These are phyloP conservation scores for Tephrocybe sp. DNA, from an alignment of 768 basidiomycete species.

Conservation along the genomic window DNA sequence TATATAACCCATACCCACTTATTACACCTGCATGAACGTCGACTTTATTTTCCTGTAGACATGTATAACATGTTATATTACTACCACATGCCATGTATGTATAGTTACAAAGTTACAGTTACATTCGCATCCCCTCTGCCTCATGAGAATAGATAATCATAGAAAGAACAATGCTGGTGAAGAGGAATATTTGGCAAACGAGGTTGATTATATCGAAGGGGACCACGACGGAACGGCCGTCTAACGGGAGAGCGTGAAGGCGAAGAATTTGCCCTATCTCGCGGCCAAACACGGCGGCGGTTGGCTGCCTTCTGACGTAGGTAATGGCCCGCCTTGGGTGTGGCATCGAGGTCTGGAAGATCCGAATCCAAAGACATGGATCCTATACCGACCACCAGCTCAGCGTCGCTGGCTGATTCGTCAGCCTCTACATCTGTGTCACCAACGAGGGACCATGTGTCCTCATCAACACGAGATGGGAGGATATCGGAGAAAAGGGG, in stretches of 20 bases:
- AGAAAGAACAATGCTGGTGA: slow-evolving; percentile 29
- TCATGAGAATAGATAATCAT: slow-evolving; percentile 45
- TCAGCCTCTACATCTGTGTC: slow-evolving; percentile 30
- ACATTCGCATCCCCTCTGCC: too few relatives aligned
- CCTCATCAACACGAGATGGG: slow-evolving; percentile 11
- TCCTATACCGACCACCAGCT: slow-evolving; percentile 31
- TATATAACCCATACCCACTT: slow-evolving; percentile 3
- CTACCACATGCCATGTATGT: not conserved
- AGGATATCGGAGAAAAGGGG: slow-evolving; percentile 5
- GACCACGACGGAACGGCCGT: slow-evolving; percentile 29
- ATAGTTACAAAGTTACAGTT: not conserved
- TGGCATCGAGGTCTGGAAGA: slow-evolving; percentile 11
- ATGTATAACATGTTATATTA: not conserved
- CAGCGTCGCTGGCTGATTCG: slow-evolving; percentile 24
- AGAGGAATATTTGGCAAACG: slow-evolving; percentile 4
- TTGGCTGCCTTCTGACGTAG: slow-evolving; percentile 34
- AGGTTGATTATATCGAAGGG: slow-evolving; percentile 9
- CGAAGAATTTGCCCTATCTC: slow-evolving; percentile 42
- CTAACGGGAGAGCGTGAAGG: slow-evolving; percentile 54
- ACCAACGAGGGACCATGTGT: slow-evolving; percentile 38
- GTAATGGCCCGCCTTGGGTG: slow-evolving; percentile 23
- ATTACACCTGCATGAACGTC: not conserved
- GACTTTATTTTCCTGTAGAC: not conserved
- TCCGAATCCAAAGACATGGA: slow-evolving; percentile 30
- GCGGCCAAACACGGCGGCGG: slow-evolving; percentile 29